Percentiles rank a stretch among this genome's conserved stretches.
phyloP scores from a whole-genome alignment of 352 stramenopile species.

The Pilasporangium apinafurcum region DNA sequence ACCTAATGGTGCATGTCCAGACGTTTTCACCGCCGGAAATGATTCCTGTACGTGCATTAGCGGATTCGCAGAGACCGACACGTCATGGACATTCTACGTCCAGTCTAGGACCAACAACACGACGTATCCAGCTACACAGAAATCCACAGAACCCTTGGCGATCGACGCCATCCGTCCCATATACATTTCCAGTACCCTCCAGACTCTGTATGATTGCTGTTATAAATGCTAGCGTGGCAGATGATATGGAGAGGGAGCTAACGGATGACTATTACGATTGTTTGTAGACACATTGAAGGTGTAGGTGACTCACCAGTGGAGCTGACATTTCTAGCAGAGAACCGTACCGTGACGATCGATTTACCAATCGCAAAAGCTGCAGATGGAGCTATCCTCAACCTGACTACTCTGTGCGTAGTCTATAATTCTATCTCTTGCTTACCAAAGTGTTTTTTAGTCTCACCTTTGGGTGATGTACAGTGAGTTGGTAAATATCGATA shows the following conservation, averaged over 20 bases:
- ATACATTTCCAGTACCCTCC: background rate
- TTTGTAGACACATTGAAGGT: background rate
- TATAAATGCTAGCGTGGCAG: too few relatives aligned
- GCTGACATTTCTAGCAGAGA: background rate
- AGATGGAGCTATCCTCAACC: background rate
- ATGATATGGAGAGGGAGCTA: too few relatives aligned
- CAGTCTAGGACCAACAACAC: background rate
- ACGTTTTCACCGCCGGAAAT: slow-evolving; percentile 30
- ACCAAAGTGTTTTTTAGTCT: too few relatives aligned
- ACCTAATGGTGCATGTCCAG: slow-evolving; percentile 37
- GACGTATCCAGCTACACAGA: background rate
- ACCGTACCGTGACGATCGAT: background rate
- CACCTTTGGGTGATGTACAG: background rate
- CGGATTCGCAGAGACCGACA: slow-evolving; percentile 7
- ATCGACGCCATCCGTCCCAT: background rate
- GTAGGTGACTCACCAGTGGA: background rate
- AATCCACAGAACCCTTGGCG: background rate
- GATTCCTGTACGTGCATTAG: slow-evolving; percentile 54
- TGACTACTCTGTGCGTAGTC: background rate
- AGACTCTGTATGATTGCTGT: background rate
- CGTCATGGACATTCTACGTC: background rate
- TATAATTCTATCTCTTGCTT: too few relatives aligned
- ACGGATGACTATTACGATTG: too few relatives aligned
- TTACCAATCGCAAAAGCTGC: background rate
- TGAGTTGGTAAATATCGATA: background rate